Conservation (phyloP, 2,329 filamentous ascomycete species). For the Alternaria angustiovoidea region DNA sequence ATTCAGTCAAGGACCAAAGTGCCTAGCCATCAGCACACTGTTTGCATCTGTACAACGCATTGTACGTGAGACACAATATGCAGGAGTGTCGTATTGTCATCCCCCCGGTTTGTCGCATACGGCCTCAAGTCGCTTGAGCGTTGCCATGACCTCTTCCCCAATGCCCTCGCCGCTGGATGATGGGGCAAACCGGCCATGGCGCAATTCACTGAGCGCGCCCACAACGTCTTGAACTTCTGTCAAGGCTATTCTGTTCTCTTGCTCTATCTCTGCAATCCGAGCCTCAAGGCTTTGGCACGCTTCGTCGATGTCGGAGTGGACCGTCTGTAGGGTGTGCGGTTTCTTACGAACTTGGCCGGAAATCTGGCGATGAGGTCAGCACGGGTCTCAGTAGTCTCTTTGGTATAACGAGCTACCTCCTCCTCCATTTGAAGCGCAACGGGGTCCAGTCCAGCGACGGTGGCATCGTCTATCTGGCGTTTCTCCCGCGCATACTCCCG, state of each 20-base stretch:
- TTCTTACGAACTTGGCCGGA: slow-evolving; percentile 60
- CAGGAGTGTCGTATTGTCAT: slow-evolving; percentile 18
- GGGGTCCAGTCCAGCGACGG: slow-evolving; percentile 61
- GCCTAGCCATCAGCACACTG: background rate
- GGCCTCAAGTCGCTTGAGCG: slow-evolving; percentile 69
- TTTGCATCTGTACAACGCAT: background rate
- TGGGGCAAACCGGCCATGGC: slow-evolving; percentile 74
- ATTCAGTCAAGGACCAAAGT: background rate
- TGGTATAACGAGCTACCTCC: slow-evolving; percentile 39
- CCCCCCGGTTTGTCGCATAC: slow-evolving; percentile 57
- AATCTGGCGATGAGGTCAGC: slow-evolving; percentile 56
- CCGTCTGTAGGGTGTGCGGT: slow-evolving; percentile 68
- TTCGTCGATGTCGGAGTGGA: slow-evolving; percentile 73
- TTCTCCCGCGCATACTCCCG: slow-evolving; percentile 65
- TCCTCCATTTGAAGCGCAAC: slow-evolving; percentile 68
- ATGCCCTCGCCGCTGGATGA: slow-evolving; percentile 65
- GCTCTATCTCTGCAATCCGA: slow-evolving; percentile 71
- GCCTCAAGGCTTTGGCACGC: slow-evolving; percentile 71
- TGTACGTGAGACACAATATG: background rate
- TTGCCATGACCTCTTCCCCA: slow-evolving; percentile 71
- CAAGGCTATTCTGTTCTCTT: slow-evolving; percentile 68
- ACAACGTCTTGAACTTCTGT: slow-evolving; percentile 71
- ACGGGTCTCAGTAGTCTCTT: background rate
- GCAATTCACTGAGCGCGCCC: slow-evolving; percentile 79
- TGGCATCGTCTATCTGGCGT: slow-evolving; percentile 64